Conservation (phyloP, 768 basidiomycete genomes). For the Trametes gibbosa region DNA sequence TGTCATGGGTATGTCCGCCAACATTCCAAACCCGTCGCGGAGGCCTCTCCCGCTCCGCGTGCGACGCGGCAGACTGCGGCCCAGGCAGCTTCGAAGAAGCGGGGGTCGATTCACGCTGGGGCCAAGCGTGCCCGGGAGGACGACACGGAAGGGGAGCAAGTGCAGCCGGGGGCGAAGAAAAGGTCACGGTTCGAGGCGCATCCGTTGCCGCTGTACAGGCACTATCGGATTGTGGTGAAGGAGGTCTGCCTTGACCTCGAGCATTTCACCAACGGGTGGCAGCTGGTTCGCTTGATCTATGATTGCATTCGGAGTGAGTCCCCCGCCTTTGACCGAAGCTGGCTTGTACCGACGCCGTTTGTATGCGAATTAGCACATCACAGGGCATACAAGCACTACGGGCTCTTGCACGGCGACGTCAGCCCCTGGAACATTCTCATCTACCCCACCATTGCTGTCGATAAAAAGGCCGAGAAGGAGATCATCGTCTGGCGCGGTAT, state of each 20-base stretch:
- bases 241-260: neutral
- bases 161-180: neutral
- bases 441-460: neutral
- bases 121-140: neutral
- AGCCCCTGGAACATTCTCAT: constrained; percentile 4
- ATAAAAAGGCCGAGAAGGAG: neutral
- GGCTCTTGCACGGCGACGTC: constrained; percentile 1
- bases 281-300: neutral
- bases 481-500: neutral
- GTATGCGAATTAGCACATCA: neutral
- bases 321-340: neutral
- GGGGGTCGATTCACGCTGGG: neutral
- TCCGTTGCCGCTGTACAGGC: neutral
- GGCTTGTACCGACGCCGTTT: neutral
- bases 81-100: no score
- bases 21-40: neutral
- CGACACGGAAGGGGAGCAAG: neutral
- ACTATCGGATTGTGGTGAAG: constrained; percentile 7
- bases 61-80: neutral
- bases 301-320: neutral
- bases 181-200: neutral
- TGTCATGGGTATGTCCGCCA: neutral
- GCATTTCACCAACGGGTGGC: neutral
- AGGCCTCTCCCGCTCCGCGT: neutral
- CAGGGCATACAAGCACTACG: neutral